These are phyloP conservation scores for Penicillium sp. DNA, from an alignment of 2,329 filamentous ascomycete species.

Conservation along the genomic window DNA sequence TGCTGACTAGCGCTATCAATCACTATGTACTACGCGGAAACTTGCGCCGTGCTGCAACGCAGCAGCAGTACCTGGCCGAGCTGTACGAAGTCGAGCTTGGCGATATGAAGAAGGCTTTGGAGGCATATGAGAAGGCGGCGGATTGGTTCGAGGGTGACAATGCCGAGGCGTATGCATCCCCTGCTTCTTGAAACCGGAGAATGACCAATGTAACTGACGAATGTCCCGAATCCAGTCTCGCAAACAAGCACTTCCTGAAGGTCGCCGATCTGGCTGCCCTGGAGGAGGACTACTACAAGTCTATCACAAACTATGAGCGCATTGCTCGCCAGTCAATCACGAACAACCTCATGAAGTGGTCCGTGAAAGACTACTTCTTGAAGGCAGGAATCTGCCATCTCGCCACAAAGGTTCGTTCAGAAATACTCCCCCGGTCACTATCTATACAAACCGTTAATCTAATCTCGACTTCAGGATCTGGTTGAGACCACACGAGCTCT, in stretches of 20 bases:
- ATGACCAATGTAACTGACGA: background rate
- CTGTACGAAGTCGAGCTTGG: constrained; percentile 82
- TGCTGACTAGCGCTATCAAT: constrained; percentile 77
- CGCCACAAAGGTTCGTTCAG: constrained; percentile 57
- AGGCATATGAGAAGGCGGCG: constrained; percentile 83
- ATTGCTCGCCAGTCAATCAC: constrained; percentile 78
- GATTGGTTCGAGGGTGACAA: constrained; percentile 89
- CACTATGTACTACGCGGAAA: constrained; percentile 91
- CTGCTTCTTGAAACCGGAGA: background rate
- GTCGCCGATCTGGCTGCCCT: constrained; percentile 85
- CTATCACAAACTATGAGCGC: constrained; percentile 81
- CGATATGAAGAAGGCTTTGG: constrained; percentile 77
- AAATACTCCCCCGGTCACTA: background rate
- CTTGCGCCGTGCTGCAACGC: constrained; percentile 85
- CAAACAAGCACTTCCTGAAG: constrained; percentile 93
- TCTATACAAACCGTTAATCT: background rate
- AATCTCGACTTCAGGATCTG: constrained; percentile 60
- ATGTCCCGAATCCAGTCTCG: constrained; percentile 62
- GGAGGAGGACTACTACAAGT: constrained; percentile 81
- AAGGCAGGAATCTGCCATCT: constrained; percentile 94
- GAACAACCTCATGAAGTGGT: constrained; percentile 93
- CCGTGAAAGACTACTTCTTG: constrained; percentile 93
- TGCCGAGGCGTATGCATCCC: constrained; percentile 69
- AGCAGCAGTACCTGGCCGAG: constrained; percentile 88
- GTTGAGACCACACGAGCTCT: constrained; percentile 80